phyloP scores from a whole-genome alignment of 192 early-diverging fungal species.

The Haplosporangium gracile region DNA sequence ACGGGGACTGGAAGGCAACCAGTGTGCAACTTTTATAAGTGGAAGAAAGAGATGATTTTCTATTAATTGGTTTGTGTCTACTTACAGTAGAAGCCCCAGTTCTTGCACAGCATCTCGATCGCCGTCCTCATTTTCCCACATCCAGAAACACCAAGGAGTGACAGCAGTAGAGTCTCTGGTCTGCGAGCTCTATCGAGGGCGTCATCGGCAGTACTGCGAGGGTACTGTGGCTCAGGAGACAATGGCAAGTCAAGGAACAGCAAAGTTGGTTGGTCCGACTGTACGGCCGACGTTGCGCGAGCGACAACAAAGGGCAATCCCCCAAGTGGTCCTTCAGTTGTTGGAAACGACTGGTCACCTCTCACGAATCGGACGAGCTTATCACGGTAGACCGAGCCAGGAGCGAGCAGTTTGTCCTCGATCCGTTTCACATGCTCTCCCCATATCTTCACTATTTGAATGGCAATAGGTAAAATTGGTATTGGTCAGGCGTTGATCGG shows the following conservation, averaged over 20 bases:
- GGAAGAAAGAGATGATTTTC: no score
- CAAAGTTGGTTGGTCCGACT: conserved; percentile 9
- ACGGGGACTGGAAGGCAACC: no score
- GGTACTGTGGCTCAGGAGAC: conserved; percentile 18
- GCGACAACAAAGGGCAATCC: conserved; percentile 14
- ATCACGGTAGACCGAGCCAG: not conserved
- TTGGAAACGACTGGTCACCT: conserved; percentile 13
- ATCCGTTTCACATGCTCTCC: conserved; percentile 5
- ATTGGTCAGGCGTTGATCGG: no score
- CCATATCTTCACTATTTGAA: not conserved
- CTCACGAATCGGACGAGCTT: conserved; percentile 16
- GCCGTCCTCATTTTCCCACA: conserved; percentile 44
- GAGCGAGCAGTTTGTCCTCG: not conserved
- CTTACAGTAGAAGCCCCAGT: conserved; percentile 53
- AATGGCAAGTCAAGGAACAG: conserved; percentile 38
- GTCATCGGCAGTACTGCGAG: conserved; percentile 26
- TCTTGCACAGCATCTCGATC: conserved; percentile 32
- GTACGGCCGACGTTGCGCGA: not conserved
- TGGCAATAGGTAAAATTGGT: no score
- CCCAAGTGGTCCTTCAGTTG: conserved; percentile 18
- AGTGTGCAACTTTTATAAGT: no score
- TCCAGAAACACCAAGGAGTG: conserved; percentile 25
- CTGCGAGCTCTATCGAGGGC: conserved; percentile 14
- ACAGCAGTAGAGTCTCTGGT: conserved; percentile 13
- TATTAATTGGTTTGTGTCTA: no score